Base-by-base conservation (phyloP, 2,329 filamentous ascomycete species). In the Coniochaeta pulveracea region DNA sequence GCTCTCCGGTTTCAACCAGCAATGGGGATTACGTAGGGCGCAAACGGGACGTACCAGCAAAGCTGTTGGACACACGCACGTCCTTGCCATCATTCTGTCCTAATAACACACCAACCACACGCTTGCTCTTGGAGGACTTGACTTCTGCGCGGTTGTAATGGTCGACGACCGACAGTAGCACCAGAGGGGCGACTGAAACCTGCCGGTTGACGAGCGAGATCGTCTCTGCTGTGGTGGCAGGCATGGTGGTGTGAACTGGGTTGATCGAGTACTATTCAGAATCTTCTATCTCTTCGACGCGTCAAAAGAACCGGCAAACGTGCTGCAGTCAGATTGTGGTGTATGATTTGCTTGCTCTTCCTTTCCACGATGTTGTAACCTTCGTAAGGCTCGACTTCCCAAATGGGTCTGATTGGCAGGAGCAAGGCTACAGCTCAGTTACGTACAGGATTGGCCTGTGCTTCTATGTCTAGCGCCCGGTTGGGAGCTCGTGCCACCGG, bases 61-160 rank as follows among this genome's bases (percentile, higher is more conserved):
- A 98, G 64, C 91, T 94, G 76, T 98, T 98, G 44, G 91, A 96
- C 49, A 96, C 91, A 45, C 91, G 78, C 55, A 95, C 91, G 52
- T 85, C 88, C 63, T 89, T 89, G 50, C 91, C 88, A 60, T 94
- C 85, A 48, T 96, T 96, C 63, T 95, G 86, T 29, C 91, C 91
- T 40, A 98, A 67, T 37, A 98, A 66, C 31, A 96, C 91, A 51
- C 91, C 91, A 22, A 98, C 89, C 23, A 96, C 91, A 53, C 91
- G 76, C 66, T 76, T 80, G 55, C 81, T 80, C 55, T 70, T 67
- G 47, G 84, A 85, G 54, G 85, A 88, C 60, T 91, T 94, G 48
- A 82, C 83, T 43, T 80, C 81, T 42, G 85, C 84, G 44, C 91
- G 83, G 57, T 93, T 93, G 66, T 93, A 98, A 65, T 98, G 91